Percentiles rank a stretch among this genome's conserved stretches.
These are phyloP conservation scores for Citrullus mucosospermus DNA, from an alignment of 306 rosid species.

Conservation along the genomic window DNA sequence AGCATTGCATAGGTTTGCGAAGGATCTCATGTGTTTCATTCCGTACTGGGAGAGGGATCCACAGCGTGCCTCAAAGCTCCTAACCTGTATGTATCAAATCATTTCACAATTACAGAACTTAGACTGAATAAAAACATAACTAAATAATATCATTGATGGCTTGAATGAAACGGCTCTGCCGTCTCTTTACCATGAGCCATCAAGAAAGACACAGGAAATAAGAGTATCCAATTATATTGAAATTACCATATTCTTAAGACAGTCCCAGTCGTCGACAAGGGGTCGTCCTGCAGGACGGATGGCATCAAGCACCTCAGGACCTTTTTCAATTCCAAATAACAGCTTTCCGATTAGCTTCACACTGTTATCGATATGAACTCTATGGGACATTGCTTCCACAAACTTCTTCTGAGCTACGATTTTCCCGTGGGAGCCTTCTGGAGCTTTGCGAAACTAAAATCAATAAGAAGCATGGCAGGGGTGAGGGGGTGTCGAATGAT, in stretches of 20 bases:
- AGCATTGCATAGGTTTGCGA: conserved; percentile 85
- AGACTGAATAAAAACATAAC: not conserved
- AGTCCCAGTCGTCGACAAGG: conserved; percentile 81
- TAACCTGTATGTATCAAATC: conserved; percentile 37
- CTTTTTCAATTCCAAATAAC: conserved; percentile 68
- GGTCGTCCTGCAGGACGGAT: conserved; percentile 56
- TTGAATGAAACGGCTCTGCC: not conserved
- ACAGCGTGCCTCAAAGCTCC: conserved; percentile 77
- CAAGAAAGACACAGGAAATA: not conserved
- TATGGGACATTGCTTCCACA: conserved; percentile 79
- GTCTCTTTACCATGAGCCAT: not conserved
- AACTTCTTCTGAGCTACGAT: conserved; percentile 62
- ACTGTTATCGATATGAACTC: conserved; percentile 71
- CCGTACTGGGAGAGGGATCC: conserved; percentile 94
- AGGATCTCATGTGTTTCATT: conserved; percentile 90
- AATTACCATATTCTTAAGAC: conserved; percentile 63
- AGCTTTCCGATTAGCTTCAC: conserved; percentile 63
- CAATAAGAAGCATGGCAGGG: not conserved
- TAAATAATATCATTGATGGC: not conserved
- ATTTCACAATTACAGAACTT: not conserved
- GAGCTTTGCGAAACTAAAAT: conserved; percentile 70
- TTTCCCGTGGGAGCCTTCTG: conserved; percentile 70
- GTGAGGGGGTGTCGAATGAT: not conserved
- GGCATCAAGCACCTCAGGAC: conserved; percentile 42
- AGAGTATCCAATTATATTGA: not conserved